Base-by-base conservation (phyloP, 306 rosid species). In the Cucurbita ficifolia region DNA sequence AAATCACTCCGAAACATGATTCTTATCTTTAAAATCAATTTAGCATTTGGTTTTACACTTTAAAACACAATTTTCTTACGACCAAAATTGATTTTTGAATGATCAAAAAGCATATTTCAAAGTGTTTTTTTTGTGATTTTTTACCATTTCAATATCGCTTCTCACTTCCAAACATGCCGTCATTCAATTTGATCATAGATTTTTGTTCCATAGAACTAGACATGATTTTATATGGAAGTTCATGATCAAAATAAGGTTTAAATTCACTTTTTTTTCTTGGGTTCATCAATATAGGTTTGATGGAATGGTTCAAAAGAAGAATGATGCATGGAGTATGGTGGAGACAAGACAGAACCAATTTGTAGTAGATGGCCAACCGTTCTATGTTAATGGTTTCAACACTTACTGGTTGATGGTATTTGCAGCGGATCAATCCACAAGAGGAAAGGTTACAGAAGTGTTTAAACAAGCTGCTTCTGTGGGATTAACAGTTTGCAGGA, bases 341-440 rank as follows among this genome's bases (percentile, higher is more conserved):
- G 84, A 86, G 87, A 94, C 62, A 76, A 89, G 88, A 81, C 96
- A 90, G 52, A 94, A 89, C 83, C 99, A 91, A 36, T 94, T 94
- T 84, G 87, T 88, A 72, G 81, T 89, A 62, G 87, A 87, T 3
- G 88, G 83, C 21, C 87, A 82, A 77, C 96, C 99, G 40, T 91
- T 94, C 67, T 94, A 94, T 77, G 85, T 94, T 4, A 94, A 90
- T 74, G 99, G 99, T 63, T 94, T 94, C 85, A 94, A 94, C 91
- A 94, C 96, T 16, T 90, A 94, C 77, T 91, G 97, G 99, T 49
- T 94, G 73, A 94, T 94, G 97, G 87, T 86, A 40, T 94, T 91
- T 84, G 95, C 92, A 13, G 92, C 95, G 14, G 99, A 91, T 78
- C 77, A 87, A 38, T 94, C 99, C 74, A 91, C 99, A 8, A 85